These are phyloP conservation scores for Platanus orientalis DNA, from an alignment of 164 flowering plant genomes.

Conservation along the genomic window DNA sequence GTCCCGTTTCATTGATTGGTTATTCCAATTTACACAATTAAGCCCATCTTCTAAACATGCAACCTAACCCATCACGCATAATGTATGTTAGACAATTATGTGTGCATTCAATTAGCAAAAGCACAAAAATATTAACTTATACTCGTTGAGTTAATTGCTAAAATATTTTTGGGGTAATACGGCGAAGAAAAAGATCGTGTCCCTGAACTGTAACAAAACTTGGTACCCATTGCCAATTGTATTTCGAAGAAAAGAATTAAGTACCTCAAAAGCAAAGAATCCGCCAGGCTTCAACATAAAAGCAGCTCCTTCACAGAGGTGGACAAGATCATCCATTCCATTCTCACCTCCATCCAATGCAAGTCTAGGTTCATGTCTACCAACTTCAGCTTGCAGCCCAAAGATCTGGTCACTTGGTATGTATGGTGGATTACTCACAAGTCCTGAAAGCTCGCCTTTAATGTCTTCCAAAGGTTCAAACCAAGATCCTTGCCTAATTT, in stretches of 20 bases:
- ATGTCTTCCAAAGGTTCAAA: conserved; percentile 70
- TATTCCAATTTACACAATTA: too few species aligned
- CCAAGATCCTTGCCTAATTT: conserved; percentile 85
- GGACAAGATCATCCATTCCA: conserved; percentile 72
- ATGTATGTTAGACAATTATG: too few species aligned
- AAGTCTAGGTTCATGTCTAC: conserved; percentile 74
- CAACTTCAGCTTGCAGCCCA: conserved; percentile 92
- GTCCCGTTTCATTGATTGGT: too few species aligned
- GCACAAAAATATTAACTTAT: too few species aligned
- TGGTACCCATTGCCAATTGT: too few species aligned
- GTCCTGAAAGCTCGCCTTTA: conserved; percentile 60
- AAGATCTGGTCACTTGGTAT: conserved; percentile 66
- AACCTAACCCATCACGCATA: too few species aligned
- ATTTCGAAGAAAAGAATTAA: conserved; percentile 1
- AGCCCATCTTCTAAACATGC: too few species aligned
- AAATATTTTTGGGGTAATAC: too few species aligned
- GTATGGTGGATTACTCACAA: conserved; percentile 94
- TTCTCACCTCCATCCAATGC: conserved; percentile 86
- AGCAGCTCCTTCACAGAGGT: conserved; percentile 56
- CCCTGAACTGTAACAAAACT: too few species aligned
- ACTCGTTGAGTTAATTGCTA: too few species aligned
- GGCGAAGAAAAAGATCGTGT: too few species aligned
- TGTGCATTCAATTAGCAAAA: too few species aligned
- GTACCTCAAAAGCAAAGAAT: conserved; percentile 88
- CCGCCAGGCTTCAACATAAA: conserved; percentile 74